A percentile compares a stretch with the other conserved stretches of the same genome.
Conservation (phyloP, 78 protist genomes). For the slime mould (Dictyostelium discoideum) region DNA sequence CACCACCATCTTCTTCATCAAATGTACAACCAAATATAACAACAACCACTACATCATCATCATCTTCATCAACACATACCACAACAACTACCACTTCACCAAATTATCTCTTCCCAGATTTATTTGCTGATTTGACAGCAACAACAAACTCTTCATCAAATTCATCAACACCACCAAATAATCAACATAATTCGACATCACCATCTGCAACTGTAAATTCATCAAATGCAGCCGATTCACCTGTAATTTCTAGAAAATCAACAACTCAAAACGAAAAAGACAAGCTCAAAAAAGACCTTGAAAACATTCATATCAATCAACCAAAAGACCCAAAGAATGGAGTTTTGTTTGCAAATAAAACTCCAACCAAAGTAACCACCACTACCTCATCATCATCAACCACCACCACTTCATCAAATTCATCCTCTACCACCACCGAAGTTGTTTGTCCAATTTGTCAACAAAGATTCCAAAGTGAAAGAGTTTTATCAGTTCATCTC, state of each 20-base stretch:
- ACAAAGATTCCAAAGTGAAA: constrained; percentile 61
- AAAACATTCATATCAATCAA: constrained; percentile 15
- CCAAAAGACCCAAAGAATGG: neutral
- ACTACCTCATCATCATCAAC: neutral
- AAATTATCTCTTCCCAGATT: constrained; percentile 13
- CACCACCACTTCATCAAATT: neutral
- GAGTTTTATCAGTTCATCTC: constrained; percentile 42
- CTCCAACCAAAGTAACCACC: constrained; percentile 3
- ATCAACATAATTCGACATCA: neutral
- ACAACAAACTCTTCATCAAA: neutral
- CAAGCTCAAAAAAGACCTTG: constrained; percentile 39
- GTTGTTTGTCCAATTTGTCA: constrained; percentile 68
- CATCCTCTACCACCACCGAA: constrained; percentile 8
- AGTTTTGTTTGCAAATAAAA: neutral
- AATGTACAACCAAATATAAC: constrained; percentile 3
- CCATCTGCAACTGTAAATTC: neutral
- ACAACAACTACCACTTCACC: constrained; percentile 17
- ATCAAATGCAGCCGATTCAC: neutral
- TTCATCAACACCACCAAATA: neutral
- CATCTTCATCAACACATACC: neutral
- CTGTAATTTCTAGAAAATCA: constrained; percentile 27
- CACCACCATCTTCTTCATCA: neutral
- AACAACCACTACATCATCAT: neutral
- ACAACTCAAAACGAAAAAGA: constrained; percentile 15
- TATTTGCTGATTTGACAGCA: neutral